phyloP scores from a whole-genome alignment of 495 filamentous ascomycete species.

The Xylaria flabelliformis region DNA sequence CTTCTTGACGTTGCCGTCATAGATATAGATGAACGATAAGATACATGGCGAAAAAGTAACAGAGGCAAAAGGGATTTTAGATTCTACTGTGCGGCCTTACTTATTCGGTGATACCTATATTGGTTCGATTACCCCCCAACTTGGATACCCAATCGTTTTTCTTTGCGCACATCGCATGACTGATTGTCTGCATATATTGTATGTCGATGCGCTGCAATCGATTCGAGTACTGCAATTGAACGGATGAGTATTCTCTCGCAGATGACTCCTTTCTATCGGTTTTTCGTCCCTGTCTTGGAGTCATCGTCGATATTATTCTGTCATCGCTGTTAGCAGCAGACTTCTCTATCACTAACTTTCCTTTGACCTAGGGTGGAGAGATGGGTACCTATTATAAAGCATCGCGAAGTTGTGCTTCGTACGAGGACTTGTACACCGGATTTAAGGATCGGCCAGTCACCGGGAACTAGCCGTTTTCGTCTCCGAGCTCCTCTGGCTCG shows the following conservation, averaged over 20 bases:
- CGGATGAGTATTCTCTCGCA: background rate
- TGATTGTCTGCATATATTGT: background rate
- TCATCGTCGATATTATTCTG: background rate
- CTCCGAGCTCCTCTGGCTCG: background rate
- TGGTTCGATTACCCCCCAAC: background rate
- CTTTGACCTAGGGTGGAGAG: background rate
- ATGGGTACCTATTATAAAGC: background rate
- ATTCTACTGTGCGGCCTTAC: background rate
- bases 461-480: conserved; percentile 6
- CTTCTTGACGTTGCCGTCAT: conserved; percentile 14
- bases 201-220: background rate
- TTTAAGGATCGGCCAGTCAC: conserved; percentile 9
- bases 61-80: background rate
- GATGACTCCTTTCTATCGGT: background rate
- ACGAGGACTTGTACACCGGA: background rate
- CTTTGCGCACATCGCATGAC: background rate
- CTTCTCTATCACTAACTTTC: background rate
- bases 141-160: background rate
- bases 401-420: background rate
- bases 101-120: background rate
- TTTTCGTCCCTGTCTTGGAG: background rate
- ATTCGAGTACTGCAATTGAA: background rate
- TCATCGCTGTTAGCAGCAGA: background rate
- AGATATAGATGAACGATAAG: background rate
- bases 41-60: background rate